These are phyloP conservation scores for Acanthamoeba healyi DNA, from an alignment of 208 protist species.

Conservation along the genomic window DNA sequence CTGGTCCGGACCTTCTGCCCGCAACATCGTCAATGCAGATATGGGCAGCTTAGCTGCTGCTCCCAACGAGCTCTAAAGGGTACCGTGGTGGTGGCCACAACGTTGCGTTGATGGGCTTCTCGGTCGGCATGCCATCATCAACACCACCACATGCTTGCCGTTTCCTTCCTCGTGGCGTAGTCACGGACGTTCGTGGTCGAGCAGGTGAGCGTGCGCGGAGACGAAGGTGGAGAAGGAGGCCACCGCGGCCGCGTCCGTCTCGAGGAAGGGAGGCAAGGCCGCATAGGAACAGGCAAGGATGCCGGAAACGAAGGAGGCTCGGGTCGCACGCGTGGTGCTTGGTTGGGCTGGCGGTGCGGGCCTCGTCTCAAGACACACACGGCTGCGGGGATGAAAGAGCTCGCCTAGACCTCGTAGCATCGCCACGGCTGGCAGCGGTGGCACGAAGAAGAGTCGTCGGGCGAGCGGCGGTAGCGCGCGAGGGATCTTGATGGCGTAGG, in stretches of 20 bases:
- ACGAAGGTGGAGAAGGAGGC: neutral
- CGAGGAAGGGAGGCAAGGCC: neutral
- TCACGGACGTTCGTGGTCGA: neutral
- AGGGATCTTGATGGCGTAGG: conserved; percentile 17
- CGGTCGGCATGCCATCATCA: too few relatives aligned
- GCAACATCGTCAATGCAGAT: too few relatives aligned
- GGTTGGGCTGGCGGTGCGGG: neutral
- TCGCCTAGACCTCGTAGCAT: neutral
- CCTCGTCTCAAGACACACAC: neutral
- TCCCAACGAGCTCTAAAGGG: too few relatives aligned
- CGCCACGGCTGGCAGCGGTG: neutral
- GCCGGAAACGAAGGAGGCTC: neutral
- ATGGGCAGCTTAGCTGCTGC: too few relatives aligned
- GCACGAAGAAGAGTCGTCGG: conserved; percentile 1
- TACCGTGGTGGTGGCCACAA: too few relatives aligned
- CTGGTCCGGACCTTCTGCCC: neutral
- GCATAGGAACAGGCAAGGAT: conserved; percentile 24
- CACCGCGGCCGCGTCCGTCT: neutral
- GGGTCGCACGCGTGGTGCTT: neutral
- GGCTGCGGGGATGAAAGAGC: conserved; percentile 1
- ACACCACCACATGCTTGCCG: too few relatives aligned
- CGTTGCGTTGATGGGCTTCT: too few relatives aligned
- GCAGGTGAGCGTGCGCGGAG: neutral
- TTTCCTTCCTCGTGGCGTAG: neutral
- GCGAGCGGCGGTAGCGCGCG: neutral